Base-by-base conservation (phyloP, 2,329 filamentous ascomycete genomes). In the Epichloe gansuensis region DNA sequence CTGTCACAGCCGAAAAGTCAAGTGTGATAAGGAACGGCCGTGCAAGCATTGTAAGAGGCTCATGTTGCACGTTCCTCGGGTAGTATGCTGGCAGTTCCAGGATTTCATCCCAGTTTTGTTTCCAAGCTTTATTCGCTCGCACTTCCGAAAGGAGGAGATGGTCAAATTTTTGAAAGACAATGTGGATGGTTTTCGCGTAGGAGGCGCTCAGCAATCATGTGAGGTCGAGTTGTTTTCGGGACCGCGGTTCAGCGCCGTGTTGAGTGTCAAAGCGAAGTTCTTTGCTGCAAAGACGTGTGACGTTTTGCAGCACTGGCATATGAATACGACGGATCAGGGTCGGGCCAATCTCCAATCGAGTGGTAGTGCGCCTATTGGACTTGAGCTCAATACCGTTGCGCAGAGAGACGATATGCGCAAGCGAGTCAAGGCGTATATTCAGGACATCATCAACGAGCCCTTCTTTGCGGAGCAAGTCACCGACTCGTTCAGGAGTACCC, bases 1-100 rank as follows among this genome's bases (percentile, higher is more conserved):
- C 64, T 81, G 77, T 59, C 76, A 77, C 59, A 74, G 73, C 53
- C 74, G 77, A 56, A 81, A 81, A 61, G 77, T 81, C 51, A 76
- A 74, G 61, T 80, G 77, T 56, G 75, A 78, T 60, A 72, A 72
- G 56, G 70, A 76, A 58, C 67, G 77, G 45, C 76, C 77, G 0
- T 81, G 77, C 64, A 72, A 72, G 61, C 78, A 74, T 64, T 81
- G 77, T 68, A 71, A 69, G 57, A 76, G 77, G 62, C 69, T 80
- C 50, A 69, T 71, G 50, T 61, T 68, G 2, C 65, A 71, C 48
- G 68, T 78, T 13, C 76, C 77, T 2, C 74, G 77, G 58, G 71
- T 76, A 21, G 68, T 81, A 25, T 81, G 77, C 64, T 80, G 77
- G 77, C 75, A 76, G 60, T 80, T 81, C 54, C 68, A 71, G 41